Base-by-base conservation (phyloP, 176 grass and related monocot species). In the Leersia perrieri region DNA sequence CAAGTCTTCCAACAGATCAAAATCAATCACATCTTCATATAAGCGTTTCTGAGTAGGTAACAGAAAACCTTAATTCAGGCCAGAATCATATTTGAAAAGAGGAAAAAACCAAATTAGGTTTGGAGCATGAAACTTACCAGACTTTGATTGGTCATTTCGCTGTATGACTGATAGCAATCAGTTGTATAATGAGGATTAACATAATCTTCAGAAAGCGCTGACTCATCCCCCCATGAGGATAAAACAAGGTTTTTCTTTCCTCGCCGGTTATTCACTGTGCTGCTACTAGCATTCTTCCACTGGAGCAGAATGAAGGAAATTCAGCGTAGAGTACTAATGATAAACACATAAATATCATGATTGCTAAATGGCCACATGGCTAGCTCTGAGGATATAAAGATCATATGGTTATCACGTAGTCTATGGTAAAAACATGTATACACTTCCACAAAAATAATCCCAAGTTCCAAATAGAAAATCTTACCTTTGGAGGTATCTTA, bases 11-110 rank as follows among this genome's bases (percentile, higher is more conserved):
- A 98, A 77, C 41, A 94, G 85, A 79, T 98, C 95, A 42, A 98
- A 98, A 92, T 98, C 95, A 66, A 98, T 94, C 44, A 91, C 88
- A 86, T 98, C 95, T 82, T 98, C 95, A 75, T 98, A 94, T 86
- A 98, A 79, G 68, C 57, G 76, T 87, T 85, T 98, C 95, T 98
- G 81, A 76, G 81, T 80, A 53, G 71, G 34, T 31, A 84, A 53
- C 6, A 25, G n/a, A 41, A 85, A 18, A 74, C 70, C 1, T 72
- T 84, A 16, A 30, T 30, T 75, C 9, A 72, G 73, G 61, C 79
- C 25, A 60, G 64, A 67, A 68, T 61, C 8, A 41, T 55, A 64
- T 11, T 22, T 70, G n/a, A 39, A 49, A 66, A 61, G 73, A 55
- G 23, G 25, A 41, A 16, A 68, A 86, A 28, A 22, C 10, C 66